A percentile compares a stretch with the other conserved stretches of the same genome.
These are phyloP conservation scores for Loxodes magnus DNA, from an alignment of 73 alveolate genomes.

Conservation along the genomic window DNA sequence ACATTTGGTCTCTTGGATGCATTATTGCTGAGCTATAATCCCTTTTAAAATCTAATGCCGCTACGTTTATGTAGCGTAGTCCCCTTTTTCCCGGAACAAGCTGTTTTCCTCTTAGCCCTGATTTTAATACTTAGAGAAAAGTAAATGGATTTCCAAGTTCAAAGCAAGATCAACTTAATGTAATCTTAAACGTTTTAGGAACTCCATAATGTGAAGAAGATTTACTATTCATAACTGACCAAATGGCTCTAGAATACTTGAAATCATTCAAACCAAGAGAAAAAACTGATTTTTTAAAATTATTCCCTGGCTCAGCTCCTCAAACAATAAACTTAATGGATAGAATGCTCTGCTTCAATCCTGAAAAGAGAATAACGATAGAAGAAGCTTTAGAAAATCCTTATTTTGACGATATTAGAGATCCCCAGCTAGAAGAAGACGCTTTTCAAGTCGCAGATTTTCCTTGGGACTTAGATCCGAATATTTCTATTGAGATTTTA, in stretches of 20 bases:
- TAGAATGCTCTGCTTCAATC: conserved; percentile 51
- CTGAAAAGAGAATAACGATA: conserved; percentile 57
- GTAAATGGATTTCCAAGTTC: conserved; percentile 70
- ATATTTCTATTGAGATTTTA: conserved; percentile 20
- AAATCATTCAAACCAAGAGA: conserved; percentile 46
- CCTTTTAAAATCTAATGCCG: conserved; percentile 89
- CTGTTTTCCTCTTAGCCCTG: conserved; percentile 88
- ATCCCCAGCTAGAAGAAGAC: conserved; percentile 22
- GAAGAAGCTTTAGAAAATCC: conserved; percentile 77
- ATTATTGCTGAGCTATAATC: conserved; percentile 86
- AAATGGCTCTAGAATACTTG: conserved; percentile 69
- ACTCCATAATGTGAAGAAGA: conserved; percentile 80
- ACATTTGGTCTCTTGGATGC: conserved; percentile 95
- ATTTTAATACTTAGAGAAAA: conserved; percentile 45
- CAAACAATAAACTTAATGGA: conserved; percentile 59
- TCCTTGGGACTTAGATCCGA: conserved; percentile 25
- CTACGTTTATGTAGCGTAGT: conserved; percentile 76
- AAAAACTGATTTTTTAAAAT: conserved; percentile 35
- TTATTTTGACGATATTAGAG: conserved; percentile 30
- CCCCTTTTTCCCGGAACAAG: conserved; percentile 95
- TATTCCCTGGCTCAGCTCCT: conserved; percentile 61
- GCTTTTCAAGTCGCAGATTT: conserved; percentile 27
- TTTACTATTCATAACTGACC: conserved; percentile 58
- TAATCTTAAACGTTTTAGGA: conserved; percentile 79
- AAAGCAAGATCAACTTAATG: conserved; percentile 75